A percentile compares a stretch with the other conserved stretches of the same genome.
phyloP scores from a whole-genome alignment of 225 moss, liverwort and hornwort genomes.

The Marchantia polymorpha region DNA sequence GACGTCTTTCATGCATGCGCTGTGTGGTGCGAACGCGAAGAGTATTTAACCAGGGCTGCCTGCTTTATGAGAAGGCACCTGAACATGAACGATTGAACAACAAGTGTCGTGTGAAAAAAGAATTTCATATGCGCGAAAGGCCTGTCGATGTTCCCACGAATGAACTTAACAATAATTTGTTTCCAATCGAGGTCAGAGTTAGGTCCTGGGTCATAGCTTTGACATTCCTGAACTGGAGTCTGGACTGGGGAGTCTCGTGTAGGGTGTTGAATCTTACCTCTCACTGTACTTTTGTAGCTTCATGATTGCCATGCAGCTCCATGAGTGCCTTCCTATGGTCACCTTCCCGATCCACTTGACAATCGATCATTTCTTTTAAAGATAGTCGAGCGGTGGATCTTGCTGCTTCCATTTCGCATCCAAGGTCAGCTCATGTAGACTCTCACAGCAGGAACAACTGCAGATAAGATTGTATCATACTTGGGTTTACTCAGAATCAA shows the following conservation, averaged over 20 bases:
- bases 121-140: too few relatives aligned
- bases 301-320: constrained; percentile 16
- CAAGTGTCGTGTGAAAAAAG: background rate
- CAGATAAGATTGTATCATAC: background rate
- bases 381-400: background rate
- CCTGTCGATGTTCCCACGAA: background rate
- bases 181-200: constrained; percentile 15
- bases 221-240: constrained; percentile 14
- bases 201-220: constrained; percentile 14
- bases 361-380: background rate
- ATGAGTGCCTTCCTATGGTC: constrained; percentile 13
- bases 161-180: background rate
- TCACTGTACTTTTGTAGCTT: background rate
- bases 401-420: constrained; percentile 6
- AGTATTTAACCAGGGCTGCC: background rate
- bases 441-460: background rate
- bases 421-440: background rate
- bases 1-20: too few relatives aligned
- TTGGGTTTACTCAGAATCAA: background rate
- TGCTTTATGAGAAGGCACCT: background rate
- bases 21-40: too few relatives aligned
- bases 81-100: background rate
- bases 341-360: constrained; percentile 4
- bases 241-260: background rate
- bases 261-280: background rate